Evolutionary conservation across 352 stramenopile species (phyloP), one percentile per base, ranked within the genome.

Genomic region (Globisporangium yorkense): DNA sequence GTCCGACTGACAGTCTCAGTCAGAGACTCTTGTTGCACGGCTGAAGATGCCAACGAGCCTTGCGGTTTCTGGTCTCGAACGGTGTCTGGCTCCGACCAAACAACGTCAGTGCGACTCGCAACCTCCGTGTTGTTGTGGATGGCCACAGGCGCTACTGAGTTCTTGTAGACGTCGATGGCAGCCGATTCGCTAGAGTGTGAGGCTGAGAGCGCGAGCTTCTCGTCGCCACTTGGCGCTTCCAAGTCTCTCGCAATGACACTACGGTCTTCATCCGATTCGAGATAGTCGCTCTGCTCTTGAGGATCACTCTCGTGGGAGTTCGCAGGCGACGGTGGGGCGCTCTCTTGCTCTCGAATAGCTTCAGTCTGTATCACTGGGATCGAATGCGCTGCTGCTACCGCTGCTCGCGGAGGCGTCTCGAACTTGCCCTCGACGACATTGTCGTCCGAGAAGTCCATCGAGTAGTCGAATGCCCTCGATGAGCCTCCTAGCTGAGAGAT

Each of bases 401-500:
- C 15, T 35, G 50, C 18, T 3, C 13, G 27, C 13, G 47, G 53
- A 41, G 10, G 33, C 8, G 47, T 47, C 5, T 46, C n/a, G n/a
- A 5, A 24, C n/a, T 59, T 47, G 16, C 10, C 40, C 1, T 43
- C 55, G 45, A 43, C 47, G 18, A 53, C 56, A 45, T 66, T 67
- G 50, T 87, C 74, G 2, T 90, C 75, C 6, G 72, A 77, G 53
- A 90, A 88, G 35, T 90, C 75, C 68, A 88, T 86, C 44, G 80
- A 90, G 59, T 88, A 90, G 56, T 88, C 69, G 46, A 82, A 87
- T 18, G 63, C 72, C 16, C 61, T 75, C 5, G 51, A 3, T 2
- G 51, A 44, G 20, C 54, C 46, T 4, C 61, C 54, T 13, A 50
- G 16, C 18, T 13, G 21, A 12, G 18, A 2, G 10, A 41, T 24